Evolutionary conservation across 441 rosid species (phyloP), one percentile per base, ranked within the genome.

Genomic region (Brassica hybrid): DNA sequence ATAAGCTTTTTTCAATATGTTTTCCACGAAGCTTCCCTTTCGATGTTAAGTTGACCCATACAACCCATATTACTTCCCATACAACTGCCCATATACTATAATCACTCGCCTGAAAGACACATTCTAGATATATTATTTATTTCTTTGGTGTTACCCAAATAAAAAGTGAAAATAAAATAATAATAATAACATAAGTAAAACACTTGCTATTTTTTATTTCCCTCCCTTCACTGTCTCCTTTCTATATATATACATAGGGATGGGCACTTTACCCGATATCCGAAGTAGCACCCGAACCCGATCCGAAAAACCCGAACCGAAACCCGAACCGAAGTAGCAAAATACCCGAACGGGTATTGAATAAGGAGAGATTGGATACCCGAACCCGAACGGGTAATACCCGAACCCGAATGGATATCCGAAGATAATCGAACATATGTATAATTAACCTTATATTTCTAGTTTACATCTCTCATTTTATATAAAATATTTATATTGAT

Each of bases 41-140:
- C 14, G 21, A n/a, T 16, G 64, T 65, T 13, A 75, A 58, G 84
- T 85, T 85, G 94, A 89, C 94, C 91, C 89, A 83, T 79, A 71
- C 71, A 41, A 74, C 76, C 84, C 85, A 72, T 84, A 72, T 78
- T 67, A 77, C 48, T 12, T 43, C 57, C 77, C 76, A 80, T 75
- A 70, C 79, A 75, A 76, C 76, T 71, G 12, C 79, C 69, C 76
- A 80, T 80, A 71, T 80, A 75, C 57, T 80, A 80, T 75, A 71
- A 75, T 75, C 60, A 80, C 73, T 66, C 73, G 73, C 76, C 69
- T 66, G 60, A 66, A 70, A 80, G 73, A 71, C 79, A 73, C 73
- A 60, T 74, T 79, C 71, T 62, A 25, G 69, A 32, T 5, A 57
- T 79, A 69, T 57, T 62, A 8, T 74, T 7, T 67, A 30, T 43